phyloP scores from a whole-genome alignment of 352 stramenopile genomes.

The Phytophthora quininea region DNA sequence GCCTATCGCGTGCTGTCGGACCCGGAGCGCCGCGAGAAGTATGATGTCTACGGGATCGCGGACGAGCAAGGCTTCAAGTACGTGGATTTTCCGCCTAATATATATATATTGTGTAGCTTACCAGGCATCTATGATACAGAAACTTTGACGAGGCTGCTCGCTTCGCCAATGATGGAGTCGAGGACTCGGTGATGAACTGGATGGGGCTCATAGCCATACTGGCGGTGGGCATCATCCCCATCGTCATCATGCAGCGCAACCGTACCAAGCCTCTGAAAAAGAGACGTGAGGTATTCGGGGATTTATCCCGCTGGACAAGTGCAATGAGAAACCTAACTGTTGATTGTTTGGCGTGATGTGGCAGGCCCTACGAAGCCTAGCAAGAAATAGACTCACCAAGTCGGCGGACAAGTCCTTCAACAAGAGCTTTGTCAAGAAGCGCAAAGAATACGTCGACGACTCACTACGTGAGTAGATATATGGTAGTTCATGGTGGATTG shows the following conservation, averaged over 20 bases:
- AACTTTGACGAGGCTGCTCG: constrained; percentile 82
- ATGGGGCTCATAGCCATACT: constrained; percentile 64
- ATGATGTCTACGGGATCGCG: constrained; percentile 80
- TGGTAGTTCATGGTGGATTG: neutral
- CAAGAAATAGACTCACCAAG: constrained; percentile 78
- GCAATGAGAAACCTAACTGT: neutral
- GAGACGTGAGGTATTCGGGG: constrained; percentile 66
- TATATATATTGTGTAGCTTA: neutral
- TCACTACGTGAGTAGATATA: constrained; percentile 33
- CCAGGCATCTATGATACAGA: constrained; percentile 27
- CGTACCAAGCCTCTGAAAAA: constrained; percentile 75
- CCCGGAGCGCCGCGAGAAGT: constrained; percentile 75
- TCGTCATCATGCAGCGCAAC: constrained; percentile 78
- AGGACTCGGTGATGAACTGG: constrained; percentile 79
- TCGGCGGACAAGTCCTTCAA: constrained; percentile 50
- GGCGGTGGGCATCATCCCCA: constrained; percentile 56
- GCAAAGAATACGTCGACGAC: constrained; percentile 60
- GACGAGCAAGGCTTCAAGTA: constrained; percentile 82
- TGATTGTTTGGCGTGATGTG: neutral
- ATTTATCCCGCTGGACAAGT: constrained; percentile 1
- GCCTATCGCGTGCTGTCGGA: constrained; percentile 81
- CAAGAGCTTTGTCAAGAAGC: constrained; percentile 49
- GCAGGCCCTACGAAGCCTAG: constrained; percentile 68
- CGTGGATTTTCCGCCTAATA: constrained; percentile 13
- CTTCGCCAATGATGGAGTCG: constrained; percentile 67